Evolutionary conservation across 2,329 filamentous ascomycete species (phyloP), one percentile per base, ranked within the genome.

Genomic region (Fusarium nygamai): DNA sequence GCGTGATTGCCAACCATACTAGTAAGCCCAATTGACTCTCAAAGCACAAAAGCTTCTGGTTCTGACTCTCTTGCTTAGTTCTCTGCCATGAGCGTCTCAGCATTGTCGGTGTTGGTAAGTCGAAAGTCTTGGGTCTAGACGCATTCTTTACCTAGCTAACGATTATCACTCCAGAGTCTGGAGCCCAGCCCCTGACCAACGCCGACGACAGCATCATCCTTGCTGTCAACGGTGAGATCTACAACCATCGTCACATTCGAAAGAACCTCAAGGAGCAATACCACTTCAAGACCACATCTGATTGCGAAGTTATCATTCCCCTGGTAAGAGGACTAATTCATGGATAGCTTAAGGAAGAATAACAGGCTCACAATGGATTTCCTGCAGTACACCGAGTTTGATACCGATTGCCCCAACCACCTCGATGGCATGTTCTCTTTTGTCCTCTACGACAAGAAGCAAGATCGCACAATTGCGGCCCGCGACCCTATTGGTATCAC

Each of bases 401-500:
- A 92, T 80, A 88, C 97, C 78, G 95, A 98, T 81, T 94, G 96
- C 67, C 95, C 96, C 72, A 96, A 96, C 85, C 88, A 94, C 84
- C 91, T 99, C 77, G 96, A 99, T 83, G 96, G 96, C 87, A 99
- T 99, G 96, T 99, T 99, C 90, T 98, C 96, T 22, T 99, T 97
- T 86, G 95, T 99, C 64, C 90, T 99, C 61, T 98, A 98, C 85
- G 96, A 99, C 87, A 98, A 97, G 90, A 92, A 91, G 77, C 91
- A 95, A 84, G 93, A 99, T 87, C 93, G 96, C 77, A 93, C 95
- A 72, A 91, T 99, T 81, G 96, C 96, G 67, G 96, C 96, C 64
- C 92, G 96, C 82, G 96, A 99, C 83, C 96, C 96, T 41, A 98
- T 99, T 80, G 96, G 96, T 79, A 92, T 99, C 83, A 98, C 95